Evolutionary conservation across 345 rosid genomes (phyloP), one percentile per base, ranked within the genome.

Genomic region (Acer campestre): DNA sequence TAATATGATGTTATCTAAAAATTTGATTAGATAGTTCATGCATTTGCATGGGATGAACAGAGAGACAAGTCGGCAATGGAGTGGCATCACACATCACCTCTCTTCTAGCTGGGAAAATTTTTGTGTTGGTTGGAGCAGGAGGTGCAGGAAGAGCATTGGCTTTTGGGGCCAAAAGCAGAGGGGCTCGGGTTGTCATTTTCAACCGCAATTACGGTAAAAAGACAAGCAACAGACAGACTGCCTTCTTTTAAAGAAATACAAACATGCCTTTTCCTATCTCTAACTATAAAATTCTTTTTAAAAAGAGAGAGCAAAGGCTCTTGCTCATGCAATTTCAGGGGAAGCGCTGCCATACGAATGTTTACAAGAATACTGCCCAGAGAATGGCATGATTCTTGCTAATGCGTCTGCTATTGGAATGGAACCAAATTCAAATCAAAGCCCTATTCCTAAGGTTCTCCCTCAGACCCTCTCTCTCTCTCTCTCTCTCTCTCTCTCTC

Each of bases 101-200:
- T 76, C 80, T 81, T 6, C 18, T 82, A 35, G 68, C 68, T 7
- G 82, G 85, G 63, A 79, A 74, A 79, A 79, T 46, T 58, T 79
- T 82, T 51, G 82, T 79, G 62, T 61, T 82, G 63, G 65, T 79
- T 42, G 82, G 85, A 72, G 82, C 85, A 12, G 82, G 85, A 44
- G 85, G 82, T 22, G 82, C 85, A 23, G 85, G 85, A 71, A 76
- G 78, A 73, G 82, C 82, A 20, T 58, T 82, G 40, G 85, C 85
- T 38, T 79, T 82, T 63, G 85, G 82, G 20, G 85, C 82, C 61
- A 79, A 62, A 79, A 68, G 38, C 9, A 67, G 74, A 63, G 85
- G 82, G 0, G 82, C 78, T 48, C 71, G 78, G 23, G 80, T 79
- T 29, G 66, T 79, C 68, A 68, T 82, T 35, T 82, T 82, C 46